These are phyloP conservation scores for Tetracentron sinense DNA, from an alignment of 164 flowering plant species.

Conservation along the genomic window DNA sequence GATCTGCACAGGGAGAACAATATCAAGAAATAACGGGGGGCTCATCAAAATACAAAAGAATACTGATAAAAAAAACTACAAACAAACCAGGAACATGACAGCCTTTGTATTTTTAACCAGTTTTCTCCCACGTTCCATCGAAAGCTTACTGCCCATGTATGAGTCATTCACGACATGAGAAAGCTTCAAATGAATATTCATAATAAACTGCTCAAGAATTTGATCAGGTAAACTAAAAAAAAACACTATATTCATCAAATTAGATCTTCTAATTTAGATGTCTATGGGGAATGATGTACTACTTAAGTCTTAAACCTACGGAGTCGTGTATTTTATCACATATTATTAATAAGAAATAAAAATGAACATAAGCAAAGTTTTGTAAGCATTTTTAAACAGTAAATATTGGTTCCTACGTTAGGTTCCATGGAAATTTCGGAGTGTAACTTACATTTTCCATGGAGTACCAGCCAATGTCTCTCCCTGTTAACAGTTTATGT, in stretches of 20 bases:
- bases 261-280: too few relatives aligned
- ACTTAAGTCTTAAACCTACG: too few relatives aligned
- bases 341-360: too few relatives aligned
- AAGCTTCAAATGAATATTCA: background rate
- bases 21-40: constrained; percentile 2
- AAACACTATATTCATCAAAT: background rate
- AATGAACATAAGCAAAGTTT: too few relatives aligned
- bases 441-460: too few relatives aligned
- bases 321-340: too few relatives aligned
- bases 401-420: too few relatives aligned
- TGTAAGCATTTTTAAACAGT: too few relatives aligned
- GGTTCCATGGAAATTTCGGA: too few relatives aligned
- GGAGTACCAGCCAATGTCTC: too few relatives aligned
- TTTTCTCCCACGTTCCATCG: constrained; percentile 21
- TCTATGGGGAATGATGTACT: too few relatives aligned
- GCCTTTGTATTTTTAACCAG: constrained; percentile 21
- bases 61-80: background rate
- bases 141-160: constrained; percentile 25
- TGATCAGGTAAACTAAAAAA: constrained; percentile 3
- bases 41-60: background rate
- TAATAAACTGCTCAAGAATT: background rate
- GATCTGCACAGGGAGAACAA: constrained; percentile 18
- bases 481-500: too few relatives aligned
- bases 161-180: constrained; percentile 5
- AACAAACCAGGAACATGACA: constrained; percentile 20